A percentile compares a stretch with the other conserved stretches of the same genome.
Conservation (phyloP, 768 basidiomycete species). For the Naganishia onofrii region DNA sequence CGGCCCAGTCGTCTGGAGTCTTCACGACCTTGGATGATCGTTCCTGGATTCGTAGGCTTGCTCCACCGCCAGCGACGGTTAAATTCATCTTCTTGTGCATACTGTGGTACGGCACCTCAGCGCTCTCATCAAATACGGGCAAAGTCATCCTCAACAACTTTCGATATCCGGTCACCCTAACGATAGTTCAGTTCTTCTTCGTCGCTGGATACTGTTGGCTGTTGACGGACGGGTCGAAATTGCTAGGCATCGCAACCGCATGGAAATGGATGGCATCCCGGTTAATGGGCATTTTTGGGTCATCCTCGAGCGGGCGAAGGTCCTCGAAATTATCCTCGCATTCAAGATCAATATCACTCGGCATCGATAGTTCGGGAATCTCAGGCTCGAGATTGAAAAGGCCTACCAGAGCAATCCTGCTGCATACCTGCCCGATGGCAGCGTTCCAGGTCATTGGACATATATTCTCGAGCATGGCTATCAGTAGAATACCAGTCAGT, state of each 20-base stretch:
- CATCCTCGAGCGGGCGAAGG: neutral
- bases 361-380: slow-evolving; percentile 14
- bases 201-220: slow-evolving; percentile 81
- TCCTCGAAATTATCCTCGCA: neutral
- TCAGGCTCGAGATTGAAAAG: slow-evolving; percentile 60
- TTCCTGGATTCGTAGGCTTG: slow-evolving; percentile 13
- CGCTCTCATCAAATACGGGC: slow-evolving; percentile 91
- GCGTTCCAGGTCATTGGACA: slow-evolving; percentile 97
- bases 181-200: slow-evolving; percentile 95
- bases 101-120: slow-evolving; percentile 91
- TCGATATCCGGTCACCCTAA: slow-evolving; percentile 91
- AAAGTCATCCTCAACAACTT: slow-evolving; percentile 92
- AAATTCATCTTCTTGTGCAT: slow-evolving; percentile 75
- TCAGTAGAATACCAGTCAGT: slow-evolving; percentile 90
- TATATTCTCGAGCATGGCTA: slow-evolving; percentile 96
- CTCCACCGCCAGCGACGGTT: slow-evolving; percentile 34
- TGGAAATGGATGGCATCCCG: slow-evolving; percentile 11
- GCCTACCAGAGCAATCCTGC: slow-evolving; percentile 71
- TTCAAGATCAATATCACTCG: slow-evolving; percentile 16
- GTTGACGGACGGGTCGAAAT: slow-evolving; percentile 61
- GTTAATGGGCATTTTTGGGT: neutral
- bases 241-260: slow-evolving; percentile 14
- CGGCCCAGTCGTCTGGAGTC: neutral
- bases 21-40: neutral
- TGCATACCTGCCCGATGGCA: slow-evolving; percentile 87